Conservation (phyloP, 2,329 filamentous ascomycete genomes). For the Xylaria sp. region DNA sequence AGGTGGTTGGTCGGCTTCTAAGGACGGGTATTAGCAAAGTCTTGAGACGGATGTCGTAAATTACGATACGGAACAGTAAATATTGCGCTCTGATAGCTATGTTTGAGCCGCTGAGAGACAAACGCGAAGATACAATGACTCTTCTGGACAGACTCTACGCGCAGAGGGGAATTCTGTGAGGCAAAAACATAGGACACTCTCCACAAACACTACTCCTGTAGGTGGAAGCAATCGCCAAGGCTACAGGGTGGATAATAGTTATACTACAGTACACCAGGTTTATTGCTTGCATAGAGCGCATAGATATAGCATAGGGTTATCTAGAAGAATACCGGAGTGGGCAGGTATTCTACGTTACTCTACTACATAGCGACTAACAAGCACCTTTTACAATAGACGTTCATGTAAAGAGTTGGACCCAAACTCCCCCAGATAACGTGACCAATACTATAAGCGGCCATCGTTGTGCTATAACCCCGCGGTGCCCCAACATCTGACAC, state of each 20-base stretch:
- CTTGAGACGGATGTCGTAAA: background rate
- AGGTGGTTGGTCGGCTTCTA: background rate
- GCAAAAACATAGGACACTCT: background rate
- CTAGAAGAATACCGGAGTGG: background rate
- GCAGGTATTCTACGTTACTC: background rate
- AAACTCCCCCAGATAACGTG: conserved; percentile 2
- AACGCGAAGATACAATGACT: background rate
- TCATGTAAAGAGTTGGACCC: background rate
- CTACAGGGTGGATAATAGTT: background rate
- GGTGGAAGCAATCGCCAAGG: conserved; percentile 12
- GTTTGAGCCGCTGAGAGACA: background rate
- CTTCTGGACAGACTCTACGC: background rate
- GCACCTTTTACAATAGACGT: background rate
- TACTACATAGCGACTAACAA: background rate
- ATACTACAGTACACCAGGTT: background rate
- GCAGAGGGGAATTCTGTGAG: background rate
- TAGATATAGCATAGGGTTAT: background rate
- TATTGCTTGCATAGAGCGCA: background rate
- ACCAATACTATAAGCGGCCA: background rate
- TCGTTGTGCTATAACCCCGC: background rate
- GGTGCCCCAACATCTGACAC: background rate
- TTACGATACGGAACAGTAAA: background rate
- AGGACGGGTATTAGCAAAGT: background rate
- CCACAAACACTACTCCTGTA: background rate
- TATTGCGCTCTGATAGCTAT: background rate